phyloP scores from a whole-genome alignment of 306 rosid species.

The Begonia masoniana region DNA sequence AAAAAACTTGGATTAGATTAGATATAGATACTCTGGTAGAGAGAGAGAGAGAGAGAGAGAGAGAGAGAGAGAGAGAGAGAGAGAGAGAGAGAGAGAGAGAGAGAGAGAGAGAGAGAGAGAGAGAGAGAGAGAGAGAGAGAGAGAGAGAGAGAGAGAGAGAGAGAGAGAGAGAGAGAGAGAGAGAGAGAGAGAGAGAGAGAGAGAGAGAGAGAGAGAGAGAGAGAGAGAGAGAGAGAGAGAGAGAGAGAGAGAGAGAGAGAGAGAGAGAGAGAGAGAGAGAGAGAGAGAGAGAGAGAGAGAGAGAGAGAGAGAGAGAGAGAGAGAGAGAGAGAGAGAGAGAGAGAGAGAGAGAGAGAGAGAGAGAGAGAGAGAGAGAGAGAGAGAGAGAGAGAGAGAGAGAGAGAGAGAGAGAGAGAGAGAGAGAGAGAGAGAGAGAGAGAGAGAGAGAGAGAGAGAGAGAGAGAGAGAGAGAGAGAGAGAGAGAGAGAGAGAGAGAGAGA shows the following conservation, averaged over 20 bases:
- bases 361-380: constrained; percentile 2
- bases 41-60: constrained; percentile 7
- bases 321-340: constrained; percentile 2
- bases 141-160: constrained; percentile 9
- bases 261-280: constrained; percentile 9
- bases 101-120: constrained; percentile 9
- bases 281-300: constrained; percentile 2
- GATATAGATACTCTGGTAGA: constrained; percentile 2
- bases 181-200: constrained; percentile 9
- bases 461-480: constrained; percentile 9
- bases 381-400: constrained; percentile 9
- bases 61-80: constrained; percentile 4
- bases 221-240: constrained; percentile 9
- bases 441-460: constrained; percentile 2
- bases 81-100: constrained; percentile 2
- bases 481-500: constrained; percentile 2
- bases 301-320: constrained; percentile 9
- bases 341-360: constrained; percentile 9
- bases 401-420: constrained; percentile 2
- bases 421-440: constrained; percentile 9
- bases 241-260: constrained; percentile 2
- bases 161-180: constrained; percentile 2
- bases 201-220: constrained; percentile 2
- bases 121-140: constrained; percentile 2
- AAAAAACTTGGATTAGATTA: too few relatives aligned